phyloP scores from a whole-genome alignment of 148 eudicot species.

The Rhododendron simsii region DNA sequence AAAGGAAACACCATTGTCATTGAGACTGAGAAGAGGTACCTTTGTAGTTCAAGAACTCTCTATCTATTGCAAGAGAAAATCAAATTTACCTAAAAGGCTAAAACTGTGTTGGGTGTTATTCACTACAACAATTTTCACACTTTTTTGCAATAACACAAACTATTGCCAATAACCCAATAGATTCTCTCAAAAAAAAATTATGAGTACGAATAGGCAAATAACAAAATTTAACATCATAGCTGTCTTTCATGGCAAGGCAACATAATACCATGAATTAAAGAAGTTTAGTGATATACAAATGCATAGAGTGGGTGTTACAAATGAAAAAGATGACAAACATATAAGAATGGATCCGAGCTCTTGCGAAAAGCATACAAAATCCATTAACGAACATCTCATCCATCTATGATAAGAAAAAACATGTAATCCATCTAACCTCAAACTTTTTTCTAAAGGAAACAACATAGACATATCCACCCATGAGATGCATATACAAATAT shows the following conservation, averaged over 20 bases:
- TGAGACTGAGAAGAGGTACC: slow-evolving; percentile 36
- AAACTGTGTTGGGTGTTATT: background rate
- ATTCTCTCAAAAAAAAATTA: background rate
- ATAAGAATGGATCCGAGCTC: background rate
- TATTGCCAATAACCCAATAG: background rate
- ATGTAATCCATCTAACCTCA: background rate
- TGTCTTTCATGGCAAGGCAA: background rate
- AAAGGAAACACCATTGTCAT: slow-evolving; percentile 42
- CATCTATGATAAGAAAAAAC: background rate
- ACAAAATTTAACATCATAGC: background rate
- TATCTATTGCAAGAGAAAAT: background rate
- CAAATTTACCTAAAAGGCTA: background rate
- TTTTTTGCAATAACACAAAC: background rate
- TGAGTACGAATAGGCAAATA: background rate
- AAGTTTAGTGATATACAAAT: background rate
- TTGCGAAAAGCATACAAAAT: background rate
- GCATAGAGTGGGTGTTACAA: background rate
- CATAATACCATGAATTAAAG: background rate
- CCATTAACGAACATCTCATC: background rate
- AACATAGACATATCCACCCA: background rate
- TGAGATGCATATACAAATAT: background rate
- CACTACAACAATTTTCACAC: background rate
- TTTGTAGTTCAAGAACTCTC: background rate
- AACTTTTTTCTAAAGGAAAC: background rate
- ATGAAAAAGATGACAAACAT: background rate